Percentiles rank a stretch among this genome's conserved stretches.
Conservation (phyloP, 345 rosid species). For the Sisymbrium altissimum region DNA sequence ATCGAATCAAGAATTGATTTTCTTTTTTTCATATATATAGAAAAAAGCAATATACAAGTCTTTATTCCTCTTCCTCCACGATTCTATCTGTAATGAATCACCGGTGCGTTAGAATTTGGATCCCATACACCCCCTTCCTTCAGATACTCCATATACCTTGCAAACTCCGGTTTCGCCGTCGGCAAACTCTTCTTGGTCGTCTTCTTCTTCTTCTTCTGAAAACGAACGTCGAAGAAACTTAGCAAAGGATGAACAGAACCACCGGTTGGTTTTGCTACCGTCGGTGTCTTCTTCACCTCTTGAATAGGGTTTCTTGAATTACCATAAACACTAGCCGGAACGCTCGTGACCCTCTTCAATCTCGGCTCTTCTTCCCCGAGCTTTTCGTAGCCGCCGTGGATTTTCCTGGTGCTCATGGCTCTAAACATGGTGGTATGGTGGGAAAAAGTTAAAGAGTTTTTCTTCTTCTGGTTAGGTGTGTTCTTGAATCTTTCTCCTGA, state of each 20-base stretch:
- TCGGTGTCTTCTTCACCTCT: slow-evolving; percentile 21
- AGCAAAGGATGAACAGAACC: slow-evolving; percentile 59
- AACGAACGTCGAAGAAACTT: slow-evolving; percentile 43
- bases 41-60: background rate
- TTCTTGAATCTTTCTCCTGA: slow-evolving; percentile 20
- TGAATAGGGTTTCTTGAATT: slow-evolving; percentile 13
- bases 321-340: slow-evolving; percentile 39
- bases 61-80: background rate
- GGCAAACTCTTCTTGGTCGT: slow-evolving; percentile 45
- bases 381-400: slow-evolving; percentile 46
- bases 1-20: background rate
- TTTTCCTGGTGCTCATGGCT: slow-evolving; percentile 61
- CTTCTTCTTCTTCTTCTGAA: slow-evolving; percentile 28
- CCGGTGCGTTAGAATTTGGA: slow-evolving; percentile 47
- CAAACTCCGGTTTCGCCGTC: slow-evolving; percentile 64
- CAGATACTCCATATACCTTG: slow-evolving; percentile 68
- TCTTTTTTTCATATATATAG: background rate
- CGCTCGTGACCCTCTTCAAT: slow-evolving; percentile 44
- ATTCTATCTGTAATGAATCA: slow-evolving; percentile 45
- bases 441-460: background rate
- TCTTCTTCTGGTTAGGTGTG: slow-evolving; percentile 5
- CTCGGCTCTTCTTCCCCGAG: slow-evolving; percentile 36
- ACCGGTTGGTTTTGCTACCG: slow-evolving; percentile 31
- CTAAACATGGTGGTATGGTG: slow-evolving; percentile 50
- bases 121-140: slow-evolving; percentile 84